Evolutionary conservation across 805 yeast genomes (phyloP).

Genomic region (Wickerhamiella spandovensis): DNA sequence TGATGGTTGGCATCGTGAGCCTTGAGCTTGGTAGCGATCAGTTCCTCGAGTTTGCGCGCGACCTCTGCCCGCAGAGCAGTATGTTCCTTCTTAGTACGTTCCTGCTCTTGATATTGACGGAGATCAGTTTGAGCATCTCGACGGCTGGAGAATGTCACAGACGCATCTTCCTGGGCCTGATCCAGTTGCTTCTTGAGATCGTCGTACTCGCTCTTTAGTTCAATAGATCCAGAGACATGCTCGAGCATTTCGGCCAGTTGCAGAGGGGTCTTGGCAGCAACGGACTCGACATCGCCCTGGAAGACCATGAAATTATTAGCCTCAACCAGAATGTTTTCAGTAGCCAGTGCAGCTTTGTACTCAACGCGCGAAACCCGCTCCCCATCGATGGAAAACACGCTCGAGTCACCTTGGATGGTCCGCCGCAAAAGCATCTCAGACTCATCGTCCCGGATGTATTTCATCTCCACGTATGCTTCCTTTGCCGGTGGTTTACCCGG

Average conservation of each 20-base stretch:
- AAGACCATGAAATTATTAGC: slow-evolving; percentile 88
- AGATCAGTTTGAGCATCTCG: slow-evolving; percentile 61
- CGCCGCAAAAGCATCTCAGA: slow-evolving; percentile 9
- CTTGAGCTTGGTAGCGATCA: background rate
- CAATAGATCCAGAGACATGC: slow-evolving; percentile 69
- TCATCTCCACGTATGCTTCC: slow-evolving; percentile 8
- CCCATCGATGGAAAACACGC: slow-evolving; percentile 9
- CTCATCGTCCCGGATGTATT: background rate
- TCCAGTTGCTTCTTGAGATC: slow-evolving; percentile 39
- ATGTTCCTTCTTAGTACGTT: slow-evolving; percentile 45
- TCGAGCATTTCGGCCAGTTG: slow-evolving; percentile 69
- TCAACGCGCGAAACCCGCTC: slow-evolving; percentile 22
- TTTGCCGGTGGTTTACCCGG: slow-evolving; percentile 5
- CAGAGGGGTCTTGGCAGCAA: slow-evolving; percentile 73
- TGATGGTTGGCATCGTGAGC: slow-evolving; percentile 1
- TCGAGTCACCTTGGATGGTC: background rate
- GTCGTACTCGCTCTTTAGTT: slow-evolving; percentile 52
- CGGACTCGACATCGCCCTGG: slow-evolving; percentile 92
- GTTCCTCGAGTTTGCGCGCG: background rate
- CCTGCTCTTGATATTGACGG: slow-evolving; percentile 64
- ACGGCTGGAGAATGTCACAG: slow-evolving; percentile 51
- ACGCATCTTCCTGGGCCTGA: slow-evolving; percentile 48
- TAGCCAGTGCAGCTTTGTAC: slow-evolving; percentile 52
- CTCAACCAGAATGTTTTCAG: slow-evolving; percentile 70
- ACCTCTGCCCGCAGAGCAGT: slow-evolving; percentile 2